Conservation (phyloP, 768 basidiomycete genomes). For the Leccinellum albellum region DNA sequence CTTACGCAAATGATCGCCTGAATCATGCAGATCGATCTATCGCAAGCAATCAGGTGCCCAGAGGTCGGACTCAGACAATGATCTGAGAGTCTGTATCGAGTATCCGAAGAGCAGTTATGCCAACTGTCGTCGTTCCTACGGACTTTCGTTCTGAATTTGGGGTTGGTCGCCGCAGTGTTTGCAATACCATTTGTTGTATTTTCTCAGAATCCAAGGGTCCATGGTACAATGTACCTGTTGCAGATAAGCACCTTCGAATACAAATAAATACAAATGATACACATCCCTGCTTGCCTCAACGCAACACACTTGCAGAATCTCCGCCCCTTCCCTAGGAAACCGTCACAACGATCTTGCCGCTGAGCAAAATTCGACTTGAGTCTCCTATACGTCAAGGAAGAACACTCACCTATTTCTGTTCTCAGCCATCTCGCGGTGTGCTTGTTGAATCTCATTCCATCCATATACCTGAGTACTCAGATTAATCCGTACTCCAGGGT, state of each 20-base stretch:
- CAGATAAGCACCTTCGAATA: not conserved
- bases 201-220: not conserved
- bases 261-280: conserved; percentile 7
- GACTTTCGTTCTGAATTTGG: conserved; percentile 2
- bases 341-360: conserved; percentile 32
- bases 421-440: conserved; percentile 81
- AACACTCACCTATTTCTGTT: conserved; percentile 51
- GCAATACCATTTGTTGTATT: too few relatives aligned
- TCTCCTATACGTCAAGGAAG: not conserved
- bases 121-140: conserved; percentile 12
- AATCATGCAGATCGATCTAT: not conserved
- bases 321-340: conserved; percentile 19
- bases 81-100: not conserved
- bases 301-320: conserved; percentile 2
- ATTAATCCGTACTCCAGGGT: conserved; percentile 11
- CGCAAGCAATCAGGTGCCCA: not conserved
- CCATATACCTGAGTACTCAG: conserved; percentile 57
- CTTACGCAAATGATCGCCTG: not conserved
- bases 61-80: not conserved
- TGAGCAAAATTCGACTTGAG: conserved; percentile 5
- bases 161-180: not conserved
- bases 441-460: conserved; percentile 75
- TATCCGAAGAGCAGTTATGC: not conserved
- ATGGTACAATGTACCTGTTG: not conserved
- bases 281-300: conserved; percentile 2